A percentile compares a stretch with the other conserved stretches of the same genome.
These are phyloP conservation scores for Penicillium sp. DNA, from an alignment of 2,329 filamentous ascomycete species.

Conservation along the genomic window DNA sequence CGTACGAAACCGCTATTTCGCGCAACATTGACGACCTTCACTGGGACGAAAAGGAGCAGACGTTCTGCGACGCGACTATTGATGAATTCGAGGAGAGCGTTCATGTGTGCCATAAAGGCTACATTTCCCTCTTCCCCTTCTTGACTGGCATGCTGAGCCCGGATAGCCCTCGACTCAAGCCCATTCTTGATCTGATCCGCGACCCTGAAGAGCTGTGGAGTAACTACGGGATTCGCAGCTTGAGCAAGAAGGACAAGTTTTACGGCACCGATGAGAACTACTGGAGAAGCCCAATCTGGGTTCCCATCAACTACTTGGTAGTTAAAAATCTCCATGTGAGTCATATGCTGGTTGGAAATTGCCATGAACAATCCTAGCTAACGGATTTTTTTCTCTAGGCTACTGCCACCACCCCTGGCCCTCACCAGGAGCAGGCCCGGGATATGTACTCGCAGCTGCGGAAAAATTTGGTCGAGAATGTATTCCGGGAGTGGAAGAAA, in stretches of 20 bases:
- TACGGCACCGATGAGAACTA: constrained; percentile 95
- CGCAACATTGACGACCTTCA: constrained; percentile 88
- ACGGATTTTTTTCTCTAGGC: constrained; percentile 43
- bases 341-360: constrained; percentile 19
- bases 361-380: background rate
- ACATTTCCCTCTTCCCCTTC: constrained; percentile 90
- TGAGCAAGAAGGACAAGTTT: constrained; percentile 74
- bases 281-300: constrained; percentile 91
- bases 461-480: constrained; percentile 78
- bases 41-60: constrained; percentile 74
- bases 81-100: constrained; percentile 88
- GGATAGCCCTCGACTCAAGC: constrained; percentile 67
- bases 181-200: constrained; percentile 68
- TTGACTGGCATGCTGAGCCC: constrained; percentile 71
- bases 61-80: constrained; percentile 91
- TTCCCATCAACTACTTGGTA: constrained; percentile 91
- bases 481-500: constrained; percentile 79
- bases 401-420: constrained; percentile 58
- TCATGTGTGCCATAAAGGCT: constrained; percentile 93
- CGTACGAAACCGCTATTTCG: constrained; percentile 68
- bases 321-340: constrained; percentile 71
- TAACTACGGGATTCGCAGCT: constrained; percentile 75
- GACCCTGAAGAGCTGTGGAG: constrained; percentile 88
- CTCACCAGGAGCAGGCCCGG: constrained; percentile 62
- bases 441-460: constrained; percentile 71